Conservation (phyloP, 2,329 filamentous ascomycete genomes). For the Cordyceps tenuipes region DNA sequence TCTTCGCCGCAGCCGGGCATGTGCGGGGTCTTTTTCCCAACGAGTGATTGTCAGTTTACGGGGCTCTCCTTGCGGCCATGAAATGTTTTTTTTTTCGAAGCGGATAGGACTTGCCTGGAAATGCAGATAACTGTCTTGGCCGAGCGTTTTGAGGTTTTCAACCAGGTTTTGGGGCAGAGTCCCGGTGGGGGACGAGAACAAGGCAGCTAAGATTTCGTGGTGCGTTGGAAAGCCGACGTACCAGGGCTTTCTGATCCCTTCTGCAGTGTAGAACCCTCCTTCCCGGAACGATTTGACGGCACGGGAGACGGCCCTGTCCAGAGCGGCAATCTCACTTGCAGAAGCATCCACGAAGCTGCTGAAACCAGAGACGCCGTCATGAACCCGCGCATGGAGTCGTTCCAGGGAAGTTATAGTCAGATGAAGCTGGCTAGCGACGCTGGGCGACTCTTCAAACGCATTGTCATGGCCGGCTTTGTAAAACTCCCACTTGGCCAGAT, state of each 20-base stretch:
- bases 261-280: too few species aligned
- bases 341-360: too few species aligned
- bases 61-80: too few species aligned
- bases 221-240: not conserved
- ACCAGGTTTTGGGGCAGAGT: not conserved
- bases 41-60: not conserved
- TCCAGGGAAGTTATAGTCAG: too few species aligned
- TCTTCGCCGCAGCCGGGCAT: too few species aligned
- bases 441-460: too few species aligned
- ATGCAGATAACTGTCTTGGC: rapidly evolving
- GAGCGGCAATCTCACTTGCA: too few species aligned
- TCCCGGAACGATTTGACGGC: too few species aligned
- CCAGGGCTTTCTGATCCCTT: not conserved
- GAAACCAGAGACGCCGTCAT: too few species aligned
- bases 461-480: not conserved
- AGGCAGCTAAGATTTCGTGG: not conserved
- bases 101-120: not conserved
- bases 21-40: not conserved
- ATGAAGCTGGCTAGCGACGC: too few species aligned
- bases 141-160: not conserved
- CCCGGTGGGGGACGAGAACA: not conserved
- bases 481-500: not conserved
- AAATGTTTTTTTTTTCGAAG: not conserved
- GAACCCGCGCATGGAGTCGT: too few species aligned
- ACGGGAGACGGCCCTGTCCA: not conserved